These are phyloP conservation scores for Saccharomyces pastorianus DNA, from an alignment of 1,139 yeast species.

Conservation along the genomic window DNA sequence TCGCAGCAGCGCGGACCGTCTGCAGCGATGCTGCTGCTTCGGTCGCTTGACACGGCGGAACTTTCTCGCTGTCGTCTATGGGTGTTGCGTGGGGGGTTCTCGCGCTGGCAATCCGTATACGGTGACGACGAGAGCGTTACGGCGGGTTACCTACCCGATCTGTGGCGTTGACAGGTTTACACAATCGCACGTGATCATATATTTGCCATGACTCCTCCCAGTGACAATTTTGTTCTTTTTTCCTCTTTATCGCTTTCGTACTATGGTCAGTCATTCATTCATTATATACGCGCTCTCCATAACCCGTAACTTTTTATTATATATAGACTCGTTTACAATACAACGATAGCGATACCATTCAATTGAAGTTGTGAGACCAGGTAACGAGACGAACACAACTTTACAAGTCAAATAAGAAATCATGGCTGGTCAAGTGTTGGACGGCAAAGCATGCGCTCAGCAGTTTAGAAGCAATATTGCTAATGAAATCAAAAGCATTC, in stretches of 20 bases:
- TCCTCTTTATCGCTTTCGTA: not conserved
- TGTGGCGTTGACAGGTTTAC: slow-evolving; percentile 39
- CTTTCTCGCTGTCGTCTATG: slow-evolving; percentile 47
- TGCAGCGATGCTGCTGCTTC: slow-evolving; percentile 59
- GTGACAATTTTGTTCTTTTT: not conserved
- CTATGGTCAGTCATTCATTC: not conserved
- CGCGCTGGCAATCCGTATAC: slow-evolving; percentile 67
- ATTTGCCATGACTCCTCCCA: not conserved
- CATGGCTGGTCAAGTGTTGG: slow-evolving; percentile 36
- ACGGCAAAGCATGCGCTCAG: slow-evolving; percentile 66
- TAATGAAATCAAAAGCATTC: slow-evolving; percentile 47
- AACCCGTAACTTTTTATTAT: not conserved
- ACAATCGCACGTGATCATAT: not conserved
- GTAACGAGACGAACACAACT: not conserved
- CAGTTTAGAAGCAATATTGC: slow-evolving; percentile 41
- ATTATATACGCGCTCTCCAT: not conserved
- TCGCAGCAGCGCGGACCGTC: slow-evolving; percentile 90
- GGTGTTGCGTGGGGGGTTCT: slow-evolving; percentile 79
- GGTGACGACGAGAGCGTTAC: slow-evolving; percentile 64
- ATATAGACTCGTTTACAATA: not conserved
- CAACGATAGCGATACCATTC: not conserved
- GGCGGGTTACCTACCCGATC: slow-evolving; percentile 50
- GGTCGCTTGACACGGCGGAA: slow-evolving; percentile 41
- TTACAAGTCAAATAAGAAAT: not conserved
- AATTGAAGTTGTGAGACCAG: not conserved